Conservation (phyloP, 768 basidiomycete species). For the Naganishia onofrii region DNA sequence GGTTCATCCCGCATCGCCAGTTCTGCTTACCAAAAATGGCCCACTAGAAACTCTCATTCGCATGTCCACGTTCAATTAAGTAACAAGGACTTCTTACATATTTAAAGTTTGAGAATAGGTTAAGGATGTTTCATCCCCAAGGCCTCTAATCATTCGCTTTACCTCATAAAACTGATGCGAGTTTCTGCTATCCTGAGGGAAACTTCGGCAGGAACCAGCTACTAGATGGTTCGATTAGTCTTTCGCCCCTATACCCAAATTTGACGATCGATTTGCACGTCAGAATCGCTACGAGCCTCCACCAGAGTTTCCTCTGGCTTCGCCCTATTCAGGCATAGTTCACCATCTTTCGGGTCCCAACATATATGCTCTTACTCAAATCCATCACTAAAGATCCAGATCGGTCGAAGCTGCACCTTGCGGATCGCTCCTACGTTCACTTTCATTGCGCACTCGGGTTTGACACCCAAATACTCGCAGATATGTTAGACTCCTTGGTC, state of each 20-base stretch:
- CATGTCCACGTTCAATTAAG: slow-evolving; percentile 52
- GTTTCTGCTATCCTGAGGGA: slow-evolving; percentile 58
- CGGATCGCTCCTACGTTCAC: slow-evolving; percentile 63
- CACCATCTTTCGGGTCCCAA: slow-evolving; percentile 87
- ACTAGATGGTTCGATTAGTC: slow-evolving; percentile 91
- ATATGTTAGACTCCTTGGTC: slow-evolving; percentile 84
- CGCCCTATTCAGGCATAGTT: slow-evolving; percentile 85
- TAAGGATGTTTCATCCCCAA: slow-evolving; percentile 84
- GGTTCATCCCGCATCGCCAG: slow-evolving; percentile 71
- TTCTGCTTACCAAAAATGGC: slow-evolving; percentile 73
- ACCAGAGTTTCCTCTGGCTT: slow-evolving; percentile 96
- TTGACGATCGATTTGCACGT: slow-evolving; percentile 93
- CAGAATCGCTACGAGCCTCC: slow-evolving; percentile 93
- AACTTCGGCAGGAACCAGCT: slow-evolving; percentile 90
- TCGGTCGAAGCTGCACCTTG: slow-evolving; percentile 72
- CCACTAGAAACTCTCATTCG: slow-evolving; percentile 70
- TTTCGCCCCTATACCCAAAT: slow-evolving; percentile 95
- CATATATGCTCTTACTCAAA: slow-evolving; percentile 78
- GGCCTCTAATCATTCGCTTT: slow-evolving; percentile 82
- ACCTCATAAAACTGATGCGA: slow-evolving; percentile 56
- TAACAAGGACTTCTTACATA: slow-evolving; percentile 62
- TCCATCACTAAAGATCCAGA: slow-evolving; percentile 70
- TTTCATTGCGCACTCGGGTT: slow-evolving; percentile 70
- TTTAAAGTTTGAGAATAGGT: slow-evolving; percentile 75
- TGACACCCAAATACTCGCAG: slow-evolving; percentile 74